Base-by-base conservation (phyloP, 2,329 filamentous ascomycete genomes). In the Xenoacremonium recifei region DNA sequence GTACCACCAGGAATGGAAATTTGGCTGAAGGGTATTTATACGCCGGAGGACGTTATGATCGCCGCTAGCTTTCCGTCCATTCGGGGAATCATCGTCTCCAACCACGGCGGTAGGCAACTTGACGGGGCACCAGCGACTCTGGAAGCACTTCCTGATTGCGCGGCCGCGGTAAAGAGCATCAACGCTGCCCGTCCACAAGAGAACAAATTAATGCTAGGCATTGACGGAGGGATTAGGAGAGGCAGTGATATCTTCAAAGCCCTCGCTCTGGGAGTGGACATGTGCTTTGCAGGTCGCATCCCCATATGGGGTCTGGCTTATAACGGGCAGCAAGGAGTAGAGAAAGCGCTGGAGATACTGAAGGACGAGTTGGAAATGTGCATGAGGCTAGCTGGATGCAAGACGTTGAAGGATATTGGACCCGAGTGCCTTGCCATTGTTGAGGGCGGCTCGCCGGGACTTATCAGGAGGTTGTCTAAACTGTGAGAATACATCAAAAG, bases 241-340 rank as follows among this genome's bases (percentile, higher is more conserved):
- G 64, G 62, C 7, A 58, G 56, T 9, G 64, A 66, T 39, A 55
- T 59, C 7, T 49, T 65, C 18, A 60, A 63, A 20, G 54, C 64
- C 2, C 50, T 67, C 25, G 58, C 62, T 1, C 55, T 65, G 12
- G 62, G 63, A 5, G 63, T 60, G 10, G 39, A 47, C 23, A 37
- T 9, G 9, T 27, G 23, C 23, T 27, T 27, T 27, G 13, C 23
- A 9, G 23, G 23, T 9, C 9, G 23, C 9, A 27, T 27, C 13
- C 23, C 23, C 13, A 27, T 27, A 9, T 27, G 23, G 23, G 23
- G 23, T 9, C 13, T 27, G 23, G 23, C 23, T 9, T 13, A 27
- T 27, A 13, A 13, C 13, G 23, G 23, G 9, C 13, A 27, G 9
- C 9, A 27, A 9, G 23, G 23, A 27, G 23, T 27, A 9, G 13